Evolutionary conservation across 805 yeast genomes (phyloP).

Genomic region (Wickerhamomyces chambardii): DNA sequence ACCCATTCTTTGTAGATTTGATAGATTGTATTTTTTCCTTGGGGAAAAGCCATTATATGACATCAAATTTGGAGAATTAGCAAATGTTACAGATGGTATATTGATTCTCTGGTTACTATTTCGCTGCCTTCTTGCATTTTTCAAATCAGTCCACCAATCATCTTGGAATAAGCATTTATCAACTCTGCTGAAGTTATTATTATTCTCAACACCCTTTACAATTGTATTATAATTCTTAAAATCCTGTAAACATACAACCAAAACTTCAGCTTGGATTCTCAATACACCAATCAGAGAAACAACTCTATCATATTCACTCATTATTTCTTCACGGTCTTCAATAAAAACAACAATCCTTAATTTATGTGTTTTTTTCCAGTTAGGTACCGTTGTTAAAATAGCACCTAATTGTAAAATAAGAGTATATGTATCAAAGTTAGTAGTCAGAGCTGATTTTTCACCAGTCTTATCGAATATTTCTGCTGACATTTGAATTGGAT

Average conservation of each 20-base stretch:
- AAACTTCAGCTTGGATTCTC: conserved; percentile 76
- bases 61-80: conserved; percentile 17
- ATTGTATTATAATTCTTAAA: conserved; percentile 63
- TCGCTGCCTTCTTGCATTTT: conserved; percentile 40
- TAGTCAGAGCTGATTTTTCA: conserved; percentile 58
- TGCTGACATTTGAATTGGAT: conserved; percentile 96
- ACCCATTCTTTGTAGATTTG: conserved; percentile 69
- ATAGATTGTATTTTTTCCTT: conserved; percentile 29
- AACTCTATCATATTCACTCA: conserved; percentile 60
- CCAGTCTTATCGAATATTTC: conserved; percentile 60
- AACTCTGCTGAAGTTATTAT: conserved; percentile 34
- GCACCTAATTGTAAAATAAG: conserved; percentile 91
- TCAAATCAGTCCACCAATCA: conserved; percentile 80
- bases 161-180: conserved; percentile 45
- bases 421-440: conserved; percentile 94
- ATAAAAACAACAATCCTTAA: conserved; percentile 87
- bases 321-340: conserved; percentile 61
- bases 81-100: conserved; percentile 24
- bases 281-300: conserved; percentile 57
- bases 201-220: conserved; percentile 47
- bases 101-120: conserved; percentile 12
- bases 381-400: conserved; percentile 84
- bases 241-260: conserved; percentile 59
- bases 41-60: conserved; percentile 13
- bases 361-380: conserved; percentile 74